Base-by-base conservation (phyloP, 2,329 filamentous ascomycete species). In the Aspergillus nomiae region DNA sequence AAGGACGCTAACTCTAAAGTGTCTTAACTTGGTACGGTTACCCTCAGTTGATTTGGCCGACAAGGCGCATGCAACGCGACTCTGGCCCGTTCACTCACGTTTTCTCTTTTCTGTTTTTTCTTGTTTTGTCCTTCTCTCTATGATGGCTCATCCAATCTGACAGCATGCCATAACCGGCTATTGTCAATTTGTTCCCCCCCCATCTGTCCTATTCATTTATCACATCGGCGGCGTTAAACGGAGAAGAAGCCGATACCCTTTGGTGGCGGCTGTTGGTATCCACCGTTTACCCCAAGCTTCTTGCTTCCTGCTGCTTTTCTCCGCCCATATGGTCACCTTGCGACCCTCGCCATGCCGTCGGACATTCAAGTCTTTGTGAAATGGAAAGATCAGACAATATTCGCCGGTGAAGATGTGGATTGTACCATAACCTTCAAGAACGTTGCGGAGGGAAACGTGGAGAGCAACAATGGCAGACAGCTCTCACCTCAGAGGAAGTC, bases 371-470 rank as follows among this genome's bases (percentile, higher is more conserved):
- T 97, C 79, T 97, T 94, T 78, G 92, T 99, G 78, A 89, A 90
- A 81, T 99, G 94, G 91, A 90, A 92, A 77, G 92, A 96, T 76
- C 89, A 94, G 78, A 94, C 92, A 65, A 92, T 99, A 72, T 99
- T 98, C 81, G 92, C 95, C 62, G 95, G 95, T 79, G 95, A 99
- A 83, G 91, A 97, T 74, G 87, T 98, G 74, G 92, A 94, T 81
- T 98, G 95, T 80, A 93, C 90, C 69, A 96, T 99, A 77, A 97
- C 92, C 57, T 99, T 99, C 82, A 94, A 91, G 80, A 99, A 99
- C 77, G 86, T 94, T 56, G 82, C 85, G 34, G 77, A 85, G 56
- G 81, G 69, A 64, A 69, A 67, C 60, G 71, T 72, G 51, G 74
- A 78, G 34, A 61, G 74, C 56, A 68, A 64, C 66, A 70, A 68